A percentile compares a stretch with the other conserved stretches of the same genome.
Conservation (phyloP, 202 grass and related monocot species). For the Schoenoplectus tabernaemontani region DNA sequence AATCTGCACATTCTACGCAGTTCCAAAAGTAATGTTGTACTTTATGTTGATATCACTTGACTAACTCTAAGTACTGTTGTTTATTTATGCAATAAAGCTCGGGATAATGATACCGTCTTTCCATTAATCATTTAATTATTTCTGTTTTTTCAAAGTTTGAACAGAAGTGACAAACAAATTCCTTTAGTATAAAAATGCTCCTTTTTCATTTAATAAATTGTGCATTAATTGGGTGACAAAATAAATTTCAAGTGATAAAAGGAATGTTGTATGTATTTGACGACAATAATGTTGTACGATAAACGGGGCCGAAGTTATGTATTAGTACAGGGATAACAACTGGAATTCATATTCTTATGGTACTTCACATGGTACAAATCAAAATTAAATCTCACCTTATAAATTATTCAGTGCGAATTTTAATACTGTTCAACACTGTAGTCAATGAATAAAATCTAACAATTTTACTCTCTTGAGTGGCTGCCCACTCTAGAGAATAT, state of each 20-base stretch:
- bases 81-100: neutral
- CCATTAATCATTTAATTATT: neutral
- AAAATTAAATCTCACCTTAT: too few relatives aligned
- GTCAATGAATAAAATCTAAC: too few relatives aligned
- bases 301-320: too few relatives aligned
- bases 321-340: too few relatives aligned
- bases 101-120: neutral
- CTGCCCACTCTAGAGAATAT: too few relatives aligned
- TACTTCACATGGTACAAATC: too few relatives aligned
- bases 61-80: neutral
- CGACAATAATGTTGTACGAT: neutral
- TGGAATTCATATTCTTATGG: too few relatives aligned
- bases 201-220: neutral
- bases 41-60: neutral
- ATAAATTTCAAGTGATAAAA: neutral
- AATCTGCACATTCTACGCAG: neutral
- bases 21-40: neutral
- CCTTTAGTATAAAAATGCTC: too few relatives aligned
- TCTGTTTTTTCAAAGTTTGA: neutral
- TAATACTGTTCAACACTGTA: too few relatives aligned
- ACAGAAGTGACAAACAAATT: neutral
- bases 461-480: too few relatives aligned
- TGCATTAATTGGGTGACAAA: neutral
- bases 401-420: too few relatives aligned
- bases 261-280: neutral